A percentile compares a stretch with the other conserved stretches of the same genome.
These are phyloP conservation scores for Collybia sordida DNA, from an alignment of 768 basidiomycete genomes.

Conservation along the genomic window DNA sequence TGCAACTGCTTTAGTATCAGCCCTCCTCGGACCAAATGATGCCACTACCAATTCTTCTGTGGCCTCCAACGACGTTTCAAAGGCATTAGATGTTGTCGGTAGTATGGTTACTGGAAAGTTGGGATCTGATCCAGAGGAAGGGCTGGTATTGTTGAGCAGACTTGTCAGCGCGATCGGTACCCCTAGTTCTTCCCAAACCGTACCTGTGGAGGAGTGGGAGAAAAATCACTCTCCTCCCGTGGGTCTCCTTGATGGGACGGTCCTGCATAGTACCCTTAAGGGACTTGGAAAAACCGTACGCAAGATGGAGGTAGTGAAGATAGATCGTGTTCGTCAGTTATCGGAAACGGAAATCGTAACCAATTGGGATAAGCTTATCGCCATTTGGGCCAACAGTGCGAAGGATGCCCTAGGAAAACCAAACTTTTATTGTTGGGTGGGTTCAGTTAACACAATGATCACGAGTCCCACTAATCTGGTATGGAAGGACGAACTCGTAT, in stretches of 20 bases:
- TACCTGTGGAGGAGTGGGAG: conserved; percentile 3
- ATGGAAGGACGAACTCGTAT: conserved; percentile 36
- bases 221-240: conserved; percentile 24
- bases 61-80: conserved; percentile 23
- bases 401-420: conserved; percentile 13
- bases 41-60: background rate
- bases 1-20: conserved; percentile 37
- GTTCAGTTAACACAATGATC: background rate
- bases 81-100: conserved; percentile 34
- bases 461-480: conserved; percentile 1
- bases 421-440: conserved; percentile 18
- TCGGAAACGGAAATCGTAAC: conserved; percentile 35
- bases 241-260: conserved; percentile 44
- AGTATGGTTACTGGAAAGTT: conserved; percentile 33
- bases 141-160: conserved; percentile 31
- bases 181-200: conserved; percentile 5
- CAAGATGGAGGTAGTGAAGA: conserved; percentile 21
- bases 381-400: conserved; percentile 34
- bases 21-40: conserved; percentile 30
- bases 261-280: conserved; percentile 27
- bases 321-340: conserved; percentile 28
- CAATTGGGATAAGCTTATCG: conserved; percentile 37
- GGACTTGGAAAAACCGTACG: conserved; percentile 24
- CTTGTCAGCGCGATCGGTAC: conserved; percentile 31
- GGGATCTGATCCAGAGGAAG: conserved; percentile 26